Evolutionary conservation across 1,284 basidiomycete species (phyloP), one percentile per base, ranked within the genome.

Genomic region (Porphyrellus sp.): DNA sequence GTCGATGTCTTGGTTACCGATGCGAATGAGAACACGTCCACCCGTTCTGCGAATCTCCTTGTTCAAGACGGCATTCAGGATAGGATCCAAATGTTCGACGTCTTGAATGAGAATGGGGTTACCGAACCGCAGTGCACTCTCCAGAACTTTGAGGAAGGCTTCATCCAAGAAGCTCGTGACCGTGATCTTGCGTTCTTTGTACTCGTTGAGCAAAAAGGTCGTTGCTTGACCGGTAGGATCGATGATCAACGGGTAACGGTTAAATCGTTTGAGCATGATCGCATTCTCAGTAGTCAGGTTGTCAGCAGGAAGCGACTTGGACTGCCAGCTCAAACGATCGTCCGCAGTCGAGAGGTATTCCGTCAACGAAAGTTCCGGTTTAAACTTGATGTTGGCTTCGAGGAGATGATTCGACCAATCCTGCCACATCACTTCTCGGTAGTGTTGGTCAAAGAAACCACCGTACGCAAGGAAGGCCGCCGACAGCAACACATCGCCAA

Each of bases 171-270:
- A 99, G 65, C 94, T 98, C 0, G 97, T 98, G 56, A 98, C 90
- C 0, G 94, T 94, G 64, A 99, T 95, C 77, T 99, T 99, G 62
- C 94, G 86, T 49, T 95, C 91, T 70, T 87, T 90, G 78, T 96
- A 97, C 69, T 98, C 91, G 64, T 97, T 96, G 59, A 95, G 79
- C 51, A 99, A 74, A 83, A 96, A 99, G 3, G 85, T 81, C 0
- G 93, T 95, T 1, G 97, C 96, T 70, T 99, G 97, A n/a, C 97
- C 97, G 0, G 96, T 98, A 2, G 97, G 97, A 69, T 99, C 97
- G 64, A 99, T 94, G 60, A 99, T 93, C 49, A 99, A 82, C 3
- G 97, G 98, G 70, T 98, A 99, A 16, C 97, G 91, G 68, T 94
- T 94, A 82, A 96, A 98, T 42, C 93, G 87, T 69, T 97, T 95